phyloP scores from a whole-genome alignment of 73 alveolate species.

The Tetrahymena elliotti region DNA sequence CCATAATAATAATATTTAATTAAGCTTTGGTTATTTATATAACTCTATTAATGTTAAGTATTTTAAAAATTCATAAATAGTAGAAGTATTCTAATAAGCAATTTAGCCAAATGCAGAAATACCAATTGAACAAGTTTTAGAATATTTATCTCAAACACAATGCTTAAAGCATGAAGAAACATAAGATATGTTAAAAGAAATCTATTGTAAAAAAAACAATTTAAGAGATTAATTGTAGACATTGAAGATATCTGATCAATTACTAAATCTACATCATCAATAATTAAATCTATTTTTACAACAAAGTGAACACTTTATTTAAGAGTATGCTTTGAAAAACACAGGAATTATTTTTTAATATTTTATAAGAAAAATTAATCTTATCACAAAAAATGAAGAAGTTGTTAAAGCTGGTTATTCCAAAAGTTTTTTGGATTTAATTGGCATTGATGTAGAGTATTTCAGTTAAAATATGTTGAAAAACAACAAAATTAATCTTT shows the following conservation, averaged over 20 bases:
- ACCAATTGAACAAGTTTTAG: background rate
- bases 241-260: background rate
- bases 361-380: background rate
- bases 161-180: background rate
- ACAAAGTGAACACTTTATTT: background rate
- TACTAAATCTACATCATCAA: background rate
- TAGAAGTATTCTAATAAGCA: background rate
- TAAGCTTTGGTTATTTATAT: background rate
- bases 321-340: background rate
- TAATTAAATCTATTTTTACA: too few relatives aligned
- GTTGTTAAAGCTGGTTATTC: background rate
- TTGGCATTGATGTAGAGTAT: background rate
- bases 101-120: background rate
- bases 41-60: background rate
- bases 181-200: background rate
- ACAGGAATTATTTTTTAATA: background rate
- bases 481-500: background rate
- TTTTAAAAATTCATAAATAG: too few relatives aligned
- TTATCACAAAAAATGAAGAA: background rate
- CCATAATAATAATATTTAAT: too few relatives aligned
- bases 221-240: too few relatives aligned
- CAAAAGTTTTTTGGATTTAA: background rate
- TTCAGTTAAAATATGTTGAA: background rate
- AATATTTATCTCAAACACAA: background rate
- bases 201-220: too few relatives aligned